A percentile compares a stretch with the other conserved stretches of the same genome.
These are phyloP conservation scores for Russula dissimulans DNA, from an alignment of 768 basidiomycete genomes.

Conservation along the genomic window DNA sequence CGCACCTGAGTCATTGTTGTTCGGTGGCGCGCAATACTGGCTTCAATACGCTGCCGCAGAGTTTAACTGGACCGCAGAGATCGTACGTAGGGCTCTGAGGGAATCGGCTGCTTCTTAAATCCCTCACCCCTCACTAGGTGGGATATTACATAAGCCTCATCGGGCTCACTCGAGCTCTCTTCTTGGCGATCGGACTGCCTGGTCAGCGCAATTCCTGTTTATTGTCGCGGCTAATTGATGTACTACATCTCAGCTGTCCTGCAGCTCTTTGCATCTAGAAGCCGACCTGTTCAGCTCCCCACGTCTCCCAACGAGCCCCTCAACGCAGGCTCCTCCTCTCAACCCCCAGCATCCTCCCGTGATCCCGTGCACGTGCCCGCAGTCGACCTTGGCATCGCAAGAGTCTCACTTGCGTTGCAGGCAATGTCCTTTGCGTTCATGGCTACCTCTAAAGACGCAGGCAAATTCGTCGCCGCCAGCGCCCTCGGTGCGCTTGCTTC, in stretches of 20 bases:
- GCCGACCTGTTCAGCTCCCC: conserved; percentile 25
- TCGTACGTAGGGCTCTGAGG: not conserved
- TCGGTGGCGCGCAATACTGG: conserved; percentile 19
- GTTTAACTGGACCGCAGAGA: conserved; percentile 9
- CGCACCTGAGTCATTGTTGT: conserved; percentile 27
- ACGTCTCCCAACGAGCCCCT: conserved; percentile 23
- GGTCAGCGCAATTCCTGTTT: not conserved
- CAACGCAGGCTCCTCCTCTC: conserved; percentile 1
- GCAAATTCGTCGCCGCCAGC: conserved; percentile 43
- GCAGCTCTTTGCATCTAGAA: conserved; percentile 41
- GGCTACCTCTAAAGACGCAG: conserved; percentile 36
- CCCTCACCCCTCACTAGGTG: not conserved
- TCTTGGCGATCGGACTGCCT: conserved; percentile 5
- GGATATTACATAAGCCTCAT: conserved; percentile 11
- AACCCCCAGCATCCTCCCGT: conserved; percentile 1
- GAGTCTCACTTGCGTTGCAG: conserved; percentile 39
- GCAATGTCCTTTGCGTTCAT: conserved; percentile 36
- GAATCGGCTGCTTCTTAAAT: not conserved
- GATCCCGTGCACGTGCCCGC: conserved; percentile 25
- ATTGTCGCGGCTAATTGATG: not conserved
- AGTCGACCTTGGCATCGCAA: conserved; percentile 66
- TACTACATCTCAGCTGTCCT: conserved; percentile 38
- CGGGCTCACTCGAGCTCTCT: conserved; percentile 2
- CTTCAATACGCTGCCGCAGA: conserved; percentile 11
- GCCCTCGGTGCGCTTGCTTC: conserved; percentile 47